Percentiles rank a stretch among this genome's conserved stretches.
phyloP scores from a whole-genome alignment of 2,329 filamentous ascomycete species.

The Cercospora zeae-maydis region DNA sequence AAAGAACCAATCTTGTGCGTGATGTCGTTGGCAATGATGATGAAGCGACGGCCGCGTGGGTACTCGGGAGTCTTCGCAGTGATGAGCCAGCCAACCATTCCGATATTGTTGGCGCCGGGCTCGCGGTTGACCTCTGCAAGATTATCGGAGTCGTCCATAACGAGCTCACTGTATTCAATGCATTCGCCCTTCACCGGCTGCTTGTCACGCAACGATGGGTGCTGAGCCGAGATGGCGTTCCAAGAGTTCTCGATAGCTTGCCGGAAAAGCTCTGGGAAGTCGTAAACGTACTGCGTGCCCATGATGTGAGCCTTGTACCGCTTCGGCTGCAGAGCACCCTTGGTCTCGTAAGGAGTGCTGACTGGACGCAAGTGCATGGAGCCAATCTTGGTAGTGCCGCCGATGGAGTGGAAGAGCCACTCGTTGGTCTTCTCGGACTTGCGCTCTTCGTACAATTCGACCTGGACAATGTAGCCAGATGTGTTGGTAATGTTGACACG shows the following conservation, averaged over 20 bases:
- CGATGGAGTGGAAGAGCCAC: conserved; percentile 98
- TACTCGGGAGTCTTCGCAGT: conserved; percentile 95
- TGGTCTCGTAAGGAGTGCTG: conserved; percentile 89
- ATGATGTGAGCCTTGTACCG: conserved; percentile 98
- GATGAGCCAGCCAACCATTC: conserved; percentile 98
- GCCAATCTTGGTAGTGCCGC: conserved; percentile 89
- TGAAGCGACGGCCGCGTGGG: conserved; percentile 83
- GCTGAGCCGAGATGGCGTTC: conserved; percentile 69
- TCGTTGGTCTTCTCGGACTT: conserved; percentile 93
- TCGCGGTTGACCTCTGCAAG: conserved; percentile 91
- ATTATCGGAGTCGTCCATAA: conserved; percentile 90
- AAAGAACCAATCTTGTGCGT: conserved; percentile 99
- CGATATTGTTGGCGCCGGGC: conserved; percentile 89
- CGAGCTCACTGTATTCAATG: conserved; percentile 89
- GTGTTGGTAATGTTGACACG: conserved; percentile 98
- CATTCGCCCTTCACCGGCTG: conserved; percentile 84
- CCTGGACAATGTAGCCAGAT: conserved; percentile 93
- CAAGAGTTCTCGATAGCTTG: conserved; percentile 97
- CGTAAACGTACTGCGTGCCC: conserved; percentile 99
- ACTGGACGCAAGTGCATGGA: conserved; percentile 92
- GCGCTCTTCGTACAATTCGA: conserved; percentile 95
- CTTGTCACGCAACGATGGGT: conserved; percentile 70
- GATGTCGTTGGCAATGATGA: conserved; percentile 98
- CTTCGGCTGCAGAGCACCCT: conserved; percentile 98
- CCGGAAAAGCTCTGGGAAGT: conserved; percentile 98